Base-by-base conservation (phyloP, 2,329 filamentous ascomycete genomes). In the Plectosphaerella sp. region DNA sequence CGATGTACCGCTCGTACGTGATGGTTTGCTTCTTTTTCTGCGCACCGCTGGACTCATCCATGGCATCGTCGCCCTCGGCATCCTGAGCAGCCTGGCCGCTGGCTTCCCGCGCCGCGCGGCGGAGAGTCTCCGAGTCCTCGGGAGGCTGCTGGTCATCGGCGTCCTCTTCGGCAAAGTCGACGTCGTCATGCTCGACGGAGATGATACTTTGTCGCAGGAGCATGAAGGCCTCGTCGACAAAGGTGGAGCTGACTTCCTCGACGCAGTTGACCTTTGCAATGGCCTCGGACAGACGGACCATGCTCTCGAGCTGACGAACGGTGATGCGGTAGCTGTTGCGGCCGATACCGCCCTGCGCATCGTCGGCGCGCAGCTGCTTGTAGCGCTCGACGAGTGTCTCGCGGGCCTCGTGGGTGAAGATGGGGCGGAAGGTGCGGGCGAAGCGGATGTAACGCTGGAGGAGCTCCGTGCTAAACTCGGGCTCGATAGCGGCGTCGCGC, bases 231-330 rank as follows among this genome's bases (percentile, higher is more conserved):
- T 99, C 94, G 41, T 88, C 81, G 15, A 99, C 94, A 71, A 97
- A 96, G 0, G 83, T 82, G 1, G 88, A 80, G 0, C 85, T 86
- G 55, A 99, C 88, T 57, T 97, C 91, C 62, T 93, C 89, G 14
- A 96, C 91, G 66, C 94, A 99, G 67, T 96, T 97, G 53, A 91
- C 91, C 72, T 97, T 97, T 53, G 94, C 94, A 59, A 99, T 97
- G n/a, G 94, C 94, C 70, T 99, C 94, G 51, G 88, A 93, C 52
- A 99, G 76, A 58, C 94, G 91, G 59, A 99, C 97, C 80, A 99
- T 86, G 65, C 88, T 93, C 72, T 99, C 94, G 2, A 99, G 79
- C 70, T 99, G 94, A 65, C 94, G 84, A 48, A 99, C 94, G 0
- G 94, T 99, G 67, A 99, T 99, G 54, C 94, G 87, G 76, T 99